Base-by-base conservation (phyloP, 2,329 filamentous ascomycete species). In the Cytospora leucostoma region DNA sequence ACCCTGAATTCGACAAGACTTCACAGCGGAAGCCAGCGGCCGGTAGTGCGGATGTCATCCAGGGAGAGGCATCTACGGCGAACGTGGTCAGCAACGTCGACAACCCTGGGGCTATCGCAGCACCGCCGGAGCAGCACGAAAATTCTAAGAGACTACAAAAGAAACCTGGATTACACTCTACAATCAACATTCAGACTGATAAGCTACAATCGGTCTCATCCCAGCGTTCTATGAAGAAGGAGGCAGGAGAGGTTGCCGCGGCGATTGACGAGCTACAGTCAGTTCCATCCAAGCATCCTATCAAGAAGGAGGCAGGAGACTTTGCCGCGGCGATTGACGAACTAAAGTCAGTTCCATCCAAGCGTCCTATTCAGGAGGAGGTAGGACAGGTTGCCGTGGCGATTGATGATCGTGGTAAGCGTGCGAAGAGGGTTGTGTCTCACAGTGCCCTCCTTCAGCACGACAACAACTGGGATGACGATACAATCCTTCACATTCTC, bases 1-100 rank as follows among this genome's bases (percentile, higher is more conserved):
- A 64, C 34, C 62, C 62, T 1, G 62, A 64, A 12, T 64, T 64
- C 19, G 44, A 64, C 33, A 51, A 38, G 27, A 35, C 59, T 55
- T 19, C 33, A 11, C 8, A 27, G 52, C 59, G 38, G 19, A 61
- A 37, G 27, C 2, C 40, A 17, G 52, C 38, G 15, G 33, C 12
- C 27, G 13, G 38, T n/a, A 50, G 3, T 11, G 40, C 38, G 33
- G 50, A 35, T 34, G 55, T 27, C 27, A 21, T 32, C 7, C 33
- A 32, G 59, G 51, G 34, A 5, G 50, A 55, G 19, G 51, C 11
- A 19, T 32, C 32, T n/a, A 40, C 44, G 44, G 44, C 6, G 7
- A 13, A 49, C n/a, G 2, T n/a, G 37, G 32, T 10, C 10, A 27
- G 32, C 38, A 19, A 7, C 19, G 8, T 5, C 17, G 51, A 34